These are phyloP conservation scores for Cladophialophora carrionii DNA, from an alignment of 2,329 filamentous ascomycete genomes.

Conservation along the genomic window DNA sequence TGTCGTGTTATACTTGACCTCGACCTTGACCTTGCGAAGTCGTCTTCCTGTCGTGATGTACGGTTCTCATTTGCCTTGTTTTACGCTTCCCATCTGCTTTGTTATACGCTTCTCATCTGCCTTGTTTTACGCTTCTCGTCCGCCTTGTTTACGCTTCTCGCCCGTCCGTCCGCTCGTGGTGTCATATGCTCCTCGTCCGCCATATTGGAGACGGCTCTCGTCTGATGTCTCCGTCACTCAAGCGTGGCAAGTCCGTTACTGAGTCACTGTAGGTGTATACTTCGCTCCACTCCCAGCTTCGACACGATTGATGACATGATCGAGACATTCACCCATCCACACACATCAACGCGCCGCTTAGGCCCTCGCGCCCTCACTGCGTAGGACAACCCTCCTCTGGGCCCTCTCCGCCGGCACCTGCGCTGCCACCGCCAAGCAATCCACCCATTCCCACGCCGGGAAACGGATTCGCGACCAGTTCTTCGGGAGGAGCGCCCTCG, in stretches of 20 bases:
- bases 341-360: not conserved
- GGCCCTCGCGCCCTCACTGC: slow-evolving; percentile 49
- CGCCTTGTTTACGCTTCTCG: no score
- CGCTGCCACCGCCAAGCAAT: slow-evolving; percentile 64
- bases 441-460: slow-evolving; percentile 73
- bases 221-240: no score
- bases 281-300: not conserved
- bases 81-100: no score
- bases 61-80: no score
- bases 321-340: not conserved
- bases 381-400: slow-evolving; percentile 64
- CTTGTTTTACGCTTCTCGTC: no score
- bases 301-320: not conserved
- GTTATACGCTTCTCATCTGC: no score
- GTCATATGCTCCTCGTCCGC: no score
- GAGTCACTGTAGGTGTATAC: not conserved
- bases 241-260: not conserved
- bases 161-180: no score
- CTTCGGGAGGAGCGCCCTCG: slow-evolving; percentile 83
- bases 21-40: no score
- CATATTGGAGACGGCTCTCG: no score
- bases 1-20: no score
- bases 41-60: no score
- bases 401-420: slow-evolving; percentile 68
- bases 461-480: slow-evolving; percentile 66